These are phyloP conservation scores for Pseudonectria buxi DNA, from an alignment of 2,329 filamentous ascomycete genomes.

Conservation along the genomic window DNA sequence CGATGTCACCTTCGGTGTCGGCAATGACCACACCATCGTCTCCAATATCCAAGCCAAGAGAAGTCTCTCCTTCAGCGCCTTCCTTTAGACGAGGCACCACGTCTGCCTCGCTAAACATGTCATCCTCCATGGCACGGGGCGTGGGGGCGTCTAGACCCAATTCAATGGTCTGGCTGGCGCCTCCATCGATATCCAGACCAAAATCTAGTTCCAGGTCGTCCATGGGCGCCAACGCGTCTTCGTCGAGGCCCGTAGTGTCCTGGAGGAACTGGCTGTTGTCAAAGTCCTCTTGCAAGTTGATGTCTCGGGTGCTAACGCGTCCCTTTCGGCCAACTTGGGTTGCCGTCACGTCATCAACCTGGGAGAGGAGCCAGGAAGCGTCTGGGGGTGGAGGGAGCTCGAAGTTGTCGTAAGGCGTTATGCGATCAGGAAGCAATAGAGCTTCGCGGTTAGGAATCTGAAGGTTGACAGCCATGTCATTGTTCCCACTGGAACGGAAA, in stretches of 20 bases:
- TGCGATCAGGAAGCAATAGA: constrained; percentile 81
- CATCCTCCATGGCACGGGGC: constrained; percentile 59
- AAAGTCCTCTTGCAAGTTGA: constrained; percentile 62
- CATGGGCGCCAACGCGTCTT: constrained; percentile 49
- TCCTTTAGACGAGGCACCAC: constrained; percentile 51
- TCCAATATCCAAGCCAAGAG: constrained; percentile 46
- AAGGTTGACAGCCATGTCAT: constrained; percentile 82
- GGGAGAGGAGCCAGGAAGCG: constrained; percentile 74
- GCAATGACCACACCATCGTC: constrained; percentile 52
- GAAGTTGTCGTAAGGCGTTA: constrained; percentile 83
- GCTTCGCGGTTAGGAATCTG: constrained; percentile 78
- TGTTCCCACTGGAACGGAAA: constrained; percentile 89
- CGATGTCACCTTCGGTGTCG: constrained; percentile 57
- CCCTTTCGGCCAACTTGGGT: constrained; percentile 49
- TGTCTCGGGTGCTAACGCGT: constrained; percentile 54
- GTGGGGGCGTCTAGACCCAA: constrained; percentile 78
- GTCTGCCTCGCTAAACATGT: constrained; percentile 61
- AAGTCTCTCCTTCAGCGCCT: constrained; percentile 47
- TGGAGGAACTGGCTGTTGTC: constrained; percentile 77
- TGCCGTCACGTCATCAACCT: constrained; percentile 57
- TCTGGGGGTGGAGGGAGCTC: constrained; percentile 78
- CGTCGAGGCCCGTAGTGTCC: constrained; percentile 53
- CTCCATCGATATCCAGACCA: constrained; percentile 66
- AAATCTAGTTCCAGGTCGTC: constrained; percentile 70
- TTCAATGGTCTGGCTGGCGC: constrained; percentile 67